Conservation (phyloP, 768 basidiomycete genomes). For the Boletus subparvulus region DNA sequence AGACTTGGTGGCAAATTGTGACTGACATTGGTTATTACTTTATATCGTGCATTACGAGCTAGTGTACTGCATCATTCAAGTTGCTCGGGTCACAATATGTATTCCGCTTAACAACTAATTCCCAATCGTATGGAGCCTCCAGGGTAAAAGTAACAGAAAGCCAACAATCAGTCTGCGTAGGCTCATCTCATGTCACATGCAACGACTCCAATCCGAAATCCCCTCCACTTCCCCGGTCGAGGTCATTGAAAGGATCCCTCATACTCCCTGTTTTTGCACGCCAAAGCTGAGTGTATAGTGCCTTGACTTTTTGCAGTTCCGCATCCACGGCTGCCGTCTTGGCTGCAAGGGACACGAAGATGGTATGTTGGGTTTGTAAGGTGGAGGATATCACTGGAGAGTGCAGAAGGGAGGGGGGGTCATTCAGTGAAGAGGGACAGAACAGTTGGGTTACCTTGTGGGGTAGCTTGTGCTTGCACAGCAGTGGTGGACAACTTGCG, state of each 20-base stretch:
- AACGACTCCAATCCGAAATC: conserved; percentile 46
- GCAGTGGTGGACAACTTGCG: conserved; percentile 71
- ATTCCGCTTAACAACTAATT: too few relatives aligned
- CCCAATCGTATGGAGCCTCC: neutral
- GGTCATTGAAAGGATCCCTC: conserved; percentile 74
- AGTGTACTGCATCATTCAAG: too few relatives aligned
- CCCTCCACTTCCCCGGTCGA: conserved; percentile 37
- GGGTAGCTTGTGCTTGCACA: conserved; percentile 62
- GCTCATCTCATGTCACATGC: conserved; percentile 16
- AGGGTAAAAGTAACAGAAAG: too few relatives aligned
- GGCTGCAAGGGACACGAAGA: conserved; percentile 73
- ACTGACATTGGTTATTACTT: conserved; percentile 1
- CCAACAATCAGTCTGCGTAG: neutral
- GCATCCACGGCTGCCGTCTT: conserved; percentile 73
- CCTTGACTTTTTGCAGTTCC: conserved; percentile 75
- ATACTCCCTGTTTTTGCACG: conserved; percentile 79
- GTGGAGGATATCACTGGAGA: conserved; percentile 66
- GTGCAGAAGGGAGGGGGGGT: neutral
- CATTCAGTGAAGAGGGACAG: neutral
- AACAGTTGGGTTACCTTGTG: conserved; percentile 55
- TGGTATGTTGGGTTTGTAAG: conserved; percentile 78
- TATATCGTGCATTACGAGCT: too few relatives aligned
- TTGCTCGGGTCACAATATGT: neutral
- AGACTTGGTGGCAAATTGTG: conserved; percentile 28
- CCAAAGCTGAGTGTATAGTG: conserved; percentile 75